Evolutionary conservation across 345 rosid species (phyloP), one percentile per base, ranked within the genome.

Genomic region (Salix exigua): DNA sequence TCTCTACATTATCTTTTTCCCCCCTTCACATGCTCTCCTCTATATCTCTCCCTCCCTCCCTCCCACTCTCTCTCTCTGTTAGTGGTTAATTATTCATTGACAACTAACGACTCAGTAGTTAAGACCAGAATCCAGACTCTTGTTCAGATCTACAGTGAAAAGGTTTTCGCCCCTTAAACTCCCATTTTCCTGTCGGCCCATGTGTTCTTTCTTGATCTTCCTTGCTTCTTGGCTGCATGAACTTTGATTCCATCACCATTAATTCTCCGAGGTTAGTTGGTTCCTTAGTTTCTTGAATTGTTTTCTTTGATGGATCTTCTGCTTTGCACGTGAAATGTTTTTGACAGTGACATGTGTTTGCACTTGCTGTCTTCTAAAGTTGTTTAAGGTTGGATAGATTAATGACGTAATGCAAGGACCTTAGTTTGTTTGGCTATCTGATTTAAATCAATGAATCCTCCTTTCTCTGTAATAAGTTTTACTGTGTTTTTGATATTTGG

Each of bases 61-160:
- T 76, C 80, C 70, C 72, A 2, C 13, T 4, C 65, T 17, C 35
- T 13, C 44, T 46, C 53, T 71, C 28, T 40, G 61, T 35, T 17
- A 21, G 6, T 53, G 37, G 28, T 14, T 19, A 28, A 72, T 71
- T 77, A 77, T 30, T 55, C 84, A 75, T 85, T 82, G 83, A 86
- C 83, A 78, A 72, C 66, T 74, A 75, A 82, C 83, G 86, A 88
- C 88, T 83, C 74, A 33, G 68, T 79, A 77, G 67, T 77, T 78
- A 77, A 70, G 64, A 58, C 62, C 42, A 81, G 77, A 77, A 69
- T 87, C 81, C 73, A 28, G 68, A 28, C 18, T 64, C 68, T 13
- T 13, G 40, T 16, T 75, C 79, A 87, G 91, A 86, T 91, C 91
- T 84, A 81, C 83, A 76, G 90, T 85, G 74, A 72, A 82, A 78